Evolutionary conservation across 2,329 filamentous ascomycete species (phyloP), one percentile per base, ranked within the genome.

Genomic region (Aspergillus spinulosporus): DNA sequence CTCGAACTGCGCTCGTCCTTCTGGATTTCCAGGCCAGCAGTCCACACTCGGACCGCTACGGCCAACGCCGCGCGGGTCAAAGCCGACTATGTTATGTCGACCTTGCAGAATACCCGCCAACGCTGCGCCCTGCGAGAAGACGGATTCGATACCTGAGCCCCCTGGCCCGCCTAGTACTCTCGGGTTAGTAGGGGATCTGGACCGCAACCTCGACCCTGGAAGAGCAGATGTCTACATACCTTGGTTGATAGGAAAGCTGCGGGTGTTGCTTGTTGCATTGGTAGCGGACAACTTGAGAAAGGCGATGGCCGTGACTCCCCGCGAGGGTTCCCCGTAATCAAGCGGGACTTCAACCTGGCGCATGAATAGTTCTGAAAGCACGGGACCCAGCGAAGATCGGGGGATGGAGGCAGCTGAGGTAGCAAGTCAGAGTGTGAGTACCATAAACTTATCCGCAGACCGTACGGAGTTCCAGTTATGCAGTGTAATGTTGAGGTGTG

Each of bases 1-100:
- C 34, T 37, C 34, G n/a, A 12, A 37, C 34, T 37, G 34, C 9
- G 34, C 34, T 37, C 34, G 7, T 12, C n/a, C 9, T 12, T 37
- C 8, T 1, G 62, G 53, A 9, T 61, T 50, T 4, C 45, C 46
- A 11, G 61, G 59, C 49, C 72, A 72, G 46, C 73, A 75, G n/a
- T 62, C 60, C 2, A 74, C 59, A 0, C 56, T 59, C 2, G 64
- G 67, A 3, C 59, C 67, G 43, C 71, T 74, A 4, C 64, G 44
- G 21, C 62, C 62, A 11, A 70, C 61, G n/a, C 68, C 68, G 3
- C 70, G 67, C 3, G 68, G 68, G 53, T 71, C 70, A 40, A 71
- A 67, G 9, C 65, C 62, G 3, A 72, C 62, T n/a, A 72, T 47
- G 49, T 70, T 62, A 54, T 65, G 60, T 21, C 21, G 21, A 21